Conservation (phyloP, 176 grass and related monocot genomes). For the Carex littledalei region DNA sequence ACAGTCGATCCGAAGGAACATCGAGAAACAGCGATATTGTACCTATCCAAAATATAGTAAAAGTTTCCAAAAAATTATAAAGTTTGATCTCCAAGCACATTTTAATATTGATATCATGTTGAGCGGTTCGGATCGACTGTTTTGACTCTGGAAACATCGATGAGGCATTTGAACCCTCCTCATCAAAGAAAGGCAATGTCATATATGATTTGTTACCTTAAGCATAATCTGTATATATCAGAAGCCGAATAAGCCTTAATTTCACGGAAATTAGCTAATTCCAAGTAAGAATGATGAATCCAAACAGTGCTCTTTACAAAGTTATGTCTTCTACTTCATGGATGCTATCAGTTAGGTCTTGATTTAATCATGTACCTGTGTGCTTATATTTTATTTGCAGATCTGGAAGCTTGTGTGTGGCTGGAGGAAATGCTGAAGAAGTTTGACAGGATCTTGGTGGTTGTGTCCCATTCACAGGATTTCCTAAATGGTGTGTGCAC, state of each 20-base stretch:
- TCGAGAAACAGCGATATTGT: too few relatives aligned
- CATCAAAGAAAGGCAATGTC: neutral
- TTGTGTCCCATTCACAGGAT: slow-evolving; percentile 79
- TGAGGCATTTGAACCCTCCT: too few relatives aligned
- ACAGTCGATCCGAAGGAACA: too few relatives aligned
- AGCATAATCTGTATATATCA: neutral
- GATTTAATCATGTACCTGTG: neutral
- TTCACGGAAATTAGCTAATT: neutral
- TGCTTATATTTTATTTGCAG: slow-evolving; percentile 38
- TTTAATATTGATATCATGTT: too few relatives aligned
- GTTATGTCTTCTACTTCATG: neutral
- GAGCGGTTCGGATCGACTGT: too few relatives aligned
- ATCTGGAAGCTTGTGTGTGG: slow-evolving; percentile 97
- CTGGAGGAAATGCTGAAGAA: slow-evolving; percentile 85
- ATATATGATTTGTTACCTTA: neutral
- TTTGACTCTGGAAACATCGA: too few relatives aligned
- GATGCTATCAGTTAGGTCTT: neutral
- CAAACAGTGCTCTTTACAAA: neutral
- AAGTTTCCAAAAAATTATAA: too few relatives aligned
- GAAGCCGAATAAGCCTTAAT: neutral
- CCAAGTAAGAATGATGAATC: neutral
- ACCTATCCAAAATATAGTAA: too few relatives aligned
- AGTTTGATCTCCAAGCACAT: too few relatives aligned
- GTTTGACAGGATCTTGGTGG: slow-evolving; percentile 76
- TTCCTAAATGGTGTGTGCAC: slow-evolving; percentile 93